A percentile compares a stretch with the other conserved stretches of the same genome.
phyloP scores from a whole-genome alignment of 345 rosid genomes.

The Diplotaxis tenuifolia region DNA sequence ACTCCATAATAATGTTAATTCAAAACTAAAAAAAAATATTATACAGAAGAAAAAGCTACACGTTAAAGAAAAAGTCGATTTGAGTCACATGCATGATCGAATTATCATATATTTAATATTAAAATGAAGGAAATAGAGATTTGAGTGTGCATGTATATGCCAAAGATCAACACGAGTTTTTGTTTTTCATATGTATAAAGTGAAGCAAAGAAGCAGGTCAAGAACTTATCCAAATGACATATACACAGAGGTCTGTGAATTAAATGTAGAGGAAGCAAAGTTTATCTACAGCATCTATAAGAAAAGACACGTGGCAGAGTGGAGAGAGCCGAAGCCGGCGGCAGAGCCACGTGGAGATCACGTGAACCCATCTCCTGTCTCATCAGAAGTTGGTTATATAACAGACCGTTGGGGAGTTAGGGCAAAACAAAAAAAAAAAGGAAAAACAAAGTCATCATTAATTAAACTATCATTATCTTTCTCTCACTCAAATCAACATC shows the following conservation, averaged over 20 bases:
- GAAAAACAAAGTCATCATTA: not conserved
- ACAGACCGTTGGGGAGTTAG: constrained; percentile 37
- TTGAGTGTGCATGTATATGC: constrained; percentile 7
- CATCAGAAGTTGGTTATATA: constrained; percentile 38
- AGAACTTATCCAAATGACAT: no score
- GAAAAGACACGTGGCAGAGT: constrained; percentile 24
- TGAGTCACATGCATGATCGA: constrained; percentile 13
- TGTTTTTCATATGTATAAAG: not conserved
- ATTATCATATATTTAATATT: not conserved
- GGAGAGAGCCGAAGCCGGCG: constrained; percentile 18
- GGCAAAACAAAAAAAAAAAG: constrained; percentile 13
- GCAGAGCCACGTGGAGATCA: constrained; percentile 39
- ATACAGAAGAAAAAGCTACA: constrained; percentile 1
- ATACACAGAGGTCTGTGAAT: no score
- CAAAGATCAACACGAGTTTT: constrained; percentile 7
- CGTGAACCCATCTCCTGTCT: constrained; percentile 35
- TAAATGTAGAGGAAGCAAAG: constrained; percentile 27
- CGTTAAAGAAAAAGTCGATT: constrained; percentile 6
- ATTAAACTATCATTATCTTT: not conserved
- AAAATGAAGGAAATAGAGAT: constrained; percentile 3
- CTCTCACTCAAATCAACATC: no score
- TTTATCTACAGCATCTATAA: constrained; percentile 26
- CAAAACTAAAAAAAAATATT: not conserved
- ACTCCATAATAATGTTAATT: constrained; percentile 10
- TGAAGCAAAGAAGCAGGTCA: not conserved